Evolutionary conservation across 1,284 basidiomycete genomes (phyloP).

Genomic region (Ceratobasidium theobromae): DNA sequence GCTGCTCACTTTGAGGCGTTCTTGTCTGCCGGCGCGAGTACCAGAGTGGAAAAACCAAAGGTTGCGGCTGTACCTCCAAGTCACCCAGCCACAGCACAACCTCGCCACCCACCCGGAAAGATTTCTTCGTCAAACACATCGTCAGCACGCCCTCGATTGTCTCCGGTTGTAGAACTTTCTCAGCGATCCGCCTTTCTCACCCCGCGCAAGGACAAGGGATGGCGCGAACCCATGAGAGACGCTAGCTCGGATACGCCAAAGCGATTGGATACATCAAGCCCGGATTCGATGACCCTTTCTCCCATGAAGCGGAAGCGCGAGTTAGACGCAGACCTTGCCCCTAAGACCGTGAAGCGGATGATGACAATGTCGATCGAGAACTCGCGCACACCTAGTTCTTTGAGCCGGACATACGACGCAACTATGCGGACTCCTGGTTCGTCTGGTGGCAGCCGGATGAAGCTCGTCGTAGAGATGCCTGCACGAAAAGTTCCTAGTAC

Average conservation of each 20-base stretch:
- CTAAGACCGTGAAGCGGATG: conserved; percentile 77
- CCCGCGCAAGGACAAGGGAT: conserved; percentile 33
- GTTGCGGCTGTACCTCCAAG: too few species aligned
- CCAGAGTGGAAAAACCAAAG: conserved; percentile 8
- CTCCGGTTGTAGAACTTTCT: conserved; percentile 3
- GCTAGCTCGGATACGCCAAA: conserved; percentile 23
- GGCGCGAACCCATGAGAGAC: conserved; percentile 29
- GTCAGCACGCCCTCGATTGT: neutral
- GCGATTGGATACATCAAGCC: conserved; percentile 26
- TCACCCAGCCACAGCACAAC: conserved; percentile 17
- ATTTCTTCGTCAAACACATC: conserved; percentile 1
- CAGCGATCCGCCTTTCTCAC: conserved; percentile 23
- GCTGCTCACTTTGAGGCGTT: conserved; percentile 35
- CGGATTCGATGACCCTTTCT: conserved; percentile 23
- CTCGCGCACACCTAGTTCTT: neutral
- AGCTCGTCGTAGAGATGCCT: conserved; percentile 16
- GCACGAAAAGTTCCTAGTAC: conserved; percentile 45
- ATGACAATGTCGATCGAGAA: conserved; percentile 72
- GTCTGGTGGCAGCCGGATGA: conserved; percentile 6
- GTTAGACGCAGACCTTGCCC: conserved; percentile 45
- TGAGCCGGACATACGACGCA: conserved; percentile 5
- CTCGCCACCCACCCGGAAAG: neutral
- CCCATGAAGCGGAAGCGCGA: conserved; percentile 30
- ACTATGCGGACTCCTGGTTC: conserved; percentile 24
- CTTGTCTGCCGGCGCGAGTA: conserved; percentile 15